These are phyloP conservation scores for Fonsecaea erecta DNA, from an alignment of 2,329 filamentous ascomycete species.

Conservation along the genomic window DNA sequence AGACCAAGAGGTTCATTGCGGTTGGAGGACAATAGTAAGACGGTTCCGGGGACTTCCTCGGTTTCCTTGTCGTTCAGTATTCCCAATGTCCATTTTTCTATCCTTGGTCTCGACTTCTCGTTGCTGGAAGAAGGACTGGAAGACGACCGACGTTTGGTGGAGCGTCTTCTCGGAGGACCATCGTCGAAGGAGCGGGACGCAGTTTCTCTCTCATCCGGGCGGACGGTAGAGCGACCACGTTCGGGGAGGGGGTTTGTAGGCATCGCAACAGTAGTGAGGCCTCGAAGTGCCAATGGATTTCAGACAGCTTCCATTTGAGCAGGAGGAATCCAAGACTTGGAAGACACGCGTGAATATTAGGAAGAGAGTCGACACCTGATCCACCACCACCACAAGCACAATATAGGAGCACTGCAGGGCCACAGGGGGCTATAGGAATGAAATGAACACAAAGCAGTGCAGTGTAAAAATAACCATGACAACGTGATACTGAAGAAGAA, in stretches of 20 bases:
- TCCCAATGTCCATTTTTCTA: slow-evolving; percentile 67
- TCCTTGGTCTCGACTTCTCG: slow-evolving; percentile 20
- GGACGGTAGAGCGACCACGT: slow-evolving; percentile 13
- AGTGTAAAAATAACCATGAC: background rate
- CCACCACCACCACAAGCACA: background rate
- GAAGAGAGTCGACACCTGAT: background rate
- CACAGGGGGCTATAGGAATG: background rate
- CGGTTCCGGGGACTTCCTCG: slow-evolving; percentile 79
- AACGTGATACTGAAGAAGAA: background rate
- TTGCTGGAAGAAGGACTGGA: slow-evolving; percentile 13
- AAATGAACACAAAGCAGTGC: background rate
- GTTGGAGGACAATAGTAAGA: slow-evolving; percentile 64
- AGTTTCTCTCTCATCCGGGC: slow-evolving; percentile 12
- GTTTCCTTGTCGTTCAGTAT: slow-evolving; percentile 80
- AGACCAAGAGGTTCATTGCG: slow-evolving; percentile 67
- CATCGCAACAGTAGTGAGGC: slow-evolving; percentile 4
- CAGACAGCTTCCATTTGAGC: background rate
- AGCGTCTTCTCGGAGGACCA: background rate
- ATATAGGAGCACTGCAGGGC: background rate
- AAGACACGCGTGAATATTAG: background rate
- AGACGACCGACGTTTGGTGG: slow-evolving; percentile 2
- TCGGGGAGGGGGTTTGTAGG: slow-evolving; percentile 2
- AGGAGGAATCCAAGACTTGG: background rate
- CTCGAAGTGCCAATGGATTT: background rate
- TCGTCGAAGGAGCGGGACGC: background rate